These are phyloP conservation scores for Picochlorum sp. DNA, from an alignment of 139 green algal genomes.

Conservation along the genomic window DNA sequence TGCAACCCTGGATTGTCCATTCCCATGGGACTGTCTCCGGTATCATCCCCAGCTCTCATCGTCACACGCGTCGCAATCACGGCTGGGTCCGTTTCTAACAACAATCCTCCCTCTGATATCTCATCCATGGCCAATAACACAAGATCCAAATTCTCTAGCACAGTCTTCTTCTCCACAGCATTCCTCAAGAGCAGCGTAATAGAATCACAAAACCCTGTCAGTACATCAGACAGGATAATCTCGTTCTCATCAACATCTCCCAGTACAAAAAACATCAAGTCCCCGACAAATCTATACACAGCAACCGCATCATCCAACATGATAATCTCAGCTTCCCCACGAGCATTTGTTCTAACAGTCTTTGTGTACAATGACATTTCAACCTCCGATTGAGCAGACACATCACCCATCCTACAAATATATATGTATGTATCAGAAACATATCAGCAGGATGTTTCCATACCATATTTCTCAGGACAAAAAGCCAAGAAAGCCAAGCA, in stretches of 20 bases:
- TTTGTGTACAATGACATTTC: constrained; percentile 93
- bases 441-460: background rate
- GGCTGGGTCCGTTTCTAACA: constrained; percentile 89
- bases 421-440: no score
- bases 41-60: constrained; percentile 78
- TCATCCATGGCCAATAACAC: constrained; percentile 95
- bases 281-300: constrained; percentile 91
- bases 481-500: background rate
- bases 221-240: constrained; percentile 80
- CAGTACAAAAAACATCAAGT: constrained; percentile 97
- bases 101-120: constrained; percentile 89
- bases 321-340: constrained; percentile 92
- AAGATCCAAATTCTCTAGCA: constrained; percentile 98
- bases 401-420: background rate
- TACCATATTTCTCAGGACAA: no score
- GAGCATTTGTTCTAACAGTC: constrained; percentile 80
- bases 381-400: constrained; percentile 69
- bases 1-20: constrained; percentile 63
- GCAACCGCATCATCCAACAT: constrained; percentile 94
- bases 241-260: constrained; percentile 92
- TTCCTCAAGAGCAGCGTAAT: constrained; percentile 74
- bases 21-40: constrained; percentile 56
- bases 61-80: constrained; percentile 83
- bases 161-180: constrained; percentile 97
- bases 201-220: constrained; percentile 83